Conservation (phyloP, 1,284 basidiomycete genomes). For the Leccinum ponderosum region DNA sequence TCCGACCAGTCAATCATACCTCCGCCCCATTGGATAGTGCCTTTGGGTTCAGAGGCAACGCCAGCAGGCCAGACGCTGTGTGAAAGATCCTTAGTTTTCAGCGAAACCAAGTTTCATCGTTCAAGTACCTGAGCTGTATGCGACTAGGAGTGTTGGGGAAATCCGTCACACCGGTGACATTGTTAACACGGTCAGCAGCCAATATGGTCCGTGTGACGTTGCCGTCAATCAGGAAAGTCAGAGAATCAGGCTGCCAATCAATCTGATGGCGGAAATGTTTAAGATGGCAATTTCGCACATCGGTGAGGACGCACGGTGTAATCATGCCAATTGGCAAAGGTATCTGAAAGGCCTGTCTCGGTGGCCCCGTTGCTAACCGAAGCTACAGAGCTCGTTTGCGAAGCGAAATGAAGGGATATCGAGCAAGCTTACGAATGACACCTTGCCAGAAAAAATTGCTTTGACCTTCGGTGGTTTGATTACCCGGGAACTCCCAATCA, state of each 20-base stretch:
- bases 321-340: constrained; percentile 71
- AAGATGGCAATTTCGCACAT: not conserved
- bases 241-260: constrained; percentile 71
- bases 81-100: constrained; percentile 2
- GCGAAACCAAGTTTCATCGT: not conserved
- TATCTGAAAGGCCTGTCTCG: constrained; percentile 54
- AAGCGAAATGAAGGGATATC: not conserved
- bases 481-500: constrained; percentile 81
- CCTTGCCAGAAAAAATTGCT: constrained; percentile 83
- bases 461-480: constrained; percentile 61
- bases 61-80: constrained; percentile 79
- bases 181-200: constrained; percentile 55
- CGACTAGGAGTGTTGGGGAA: constrained; percentile 79
- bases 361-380: constrained; percentile 46
- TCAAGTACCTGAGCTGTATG: constrained; percentile 67
- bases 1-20: constrained; percentile 77
- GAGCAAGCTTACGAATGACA: constrained; percentile 56
- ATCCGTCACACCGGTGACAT: constrained; percentile 47
- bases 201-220: constrained; percentile 67
- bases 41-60: constrained; percentile 54
- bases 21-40: constrained; percentile 77
- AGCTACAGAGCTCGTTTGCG: constrained; percentile 27
- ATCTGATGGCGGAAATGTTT: constrained; percentile 43
- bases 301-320: constrained; percentile 57
- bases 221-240: constrained; percentile 73